Evolutionary conservation across 2,329 filamentous ascomycete genomes (phyloP), one percentile per base, ranked within the genome.

Genomic region (Fusarium secorum): DNA sequence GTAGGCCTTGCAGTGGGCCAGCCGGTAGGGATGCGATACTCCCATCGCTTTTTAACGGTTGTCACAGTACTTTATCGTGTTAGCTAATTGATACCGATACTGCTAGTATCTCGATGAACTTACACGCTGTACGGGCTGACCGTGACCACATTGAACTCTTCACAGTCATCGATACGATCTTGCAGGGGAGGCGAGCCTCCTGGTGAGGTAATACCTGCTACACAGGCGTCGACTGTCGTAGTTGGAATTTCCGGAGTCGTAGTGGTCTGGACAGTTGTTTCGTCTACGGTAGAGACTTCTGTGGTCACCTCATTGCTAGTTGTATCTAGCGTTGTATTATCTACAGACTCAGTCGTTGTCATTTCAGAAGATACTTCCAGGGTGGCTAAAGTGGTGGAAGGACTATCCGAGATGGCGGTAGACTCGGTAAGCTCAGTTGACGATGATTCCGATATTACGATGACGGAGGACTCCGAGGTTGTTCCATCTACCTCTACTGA

Each of bases 401-500:
- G 0, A 1, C 4, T 13, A 5, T 36, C 6, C 4, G 5, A 10
- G 5, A 41, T 17, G 10, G 5, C 6, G 18, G 14, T 11, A 15
- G 38, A 39, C 9, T 39, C 38, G 8, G 3, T 8, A 20, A 20
- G 11, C 18, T 45, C 5, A 5, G 42, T 14, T 20, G 8, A 3
- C 2, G 18, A 26, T 14, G 17, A 20, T 1, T 3, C 24, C 17
- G 4, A 5, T 2, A 2, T 14, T 4, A 4, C 4, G 3, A 7
- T 3, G 3, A 9, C 22, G 0, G 2, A 7, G 0, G 5, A 10
- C 5, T 45, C 11, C 5, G 11, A 10, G 8, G 18, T 14, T 2
- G 17, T 7, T 1, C 20, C 0, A 7, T 26, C 3, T 1, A 7
- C 8, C 11, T 45, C 11, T 3, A 26, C 5, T 3, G 24, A 26